Base-by-base conservation (phyloP, 2,329 filamentous ascomycete species). In the Pseudogymnoascus sp. region DNA sequence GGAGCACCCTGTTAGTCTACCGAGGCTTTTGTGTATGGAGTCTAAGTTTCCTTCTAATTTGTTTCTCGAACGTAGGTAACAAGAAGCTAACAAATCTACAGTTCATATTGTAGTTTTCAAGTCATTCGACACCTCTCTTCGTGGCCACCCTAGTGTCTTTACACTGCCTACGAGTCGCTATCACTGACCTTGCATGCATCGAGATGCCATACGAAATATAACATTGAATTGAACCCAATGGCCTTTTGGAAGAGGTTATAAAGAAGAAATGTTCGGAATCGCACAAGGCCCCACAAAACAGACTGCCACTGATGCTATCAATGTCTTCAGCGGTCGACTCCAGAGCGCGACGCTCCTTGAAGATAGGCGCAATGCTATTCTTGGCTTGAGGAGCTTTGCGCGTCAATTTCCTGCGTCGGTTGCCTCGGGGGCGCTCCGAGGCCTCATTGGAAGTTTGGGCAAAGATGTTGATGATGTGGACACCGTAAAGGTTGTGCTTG, bases 391-490 rank as follows among this genome's bases (percentile, higher is more conserved):
- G 70, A 97, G 93, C 78, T 98, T 99, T 75, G 91, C 95, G 43
- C 98, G 98, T 77, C 88, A 96, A 66, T 98, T 93, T 71, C 96
- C 95, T 38, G 96, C 96, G 12, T 96, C 93, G 6, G 95, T 99
- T 37, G 91, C 96, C 1, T 97, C 93, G 3, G 93, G 92, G 40
- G 91, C 93, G n/a, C 79, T 99, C 59, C 85, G 93, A 66, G 91
- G 90, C 63, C 81, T 99, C 63, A 98, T 99, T 68, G 86, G 85
- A 11, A 91, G 90, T 70, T 78, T 99, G 61, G 86, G 86, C 68
- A 92, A 91, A 73, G 95, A 99, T 82, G 86, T 86, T 65, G 91
- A 96, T 73, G 95, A 99, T 82, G 89, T 96, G 64, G 95, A 99
- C 75, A 99, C 96, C 4, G 89, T 96, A 73, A 96, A 97, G 77